These are phyloP conservation scores for Mucor plumbeus DNA, from an alignment of 371 early-diverging fungal species.

Conservation along the genomic window DNA sequence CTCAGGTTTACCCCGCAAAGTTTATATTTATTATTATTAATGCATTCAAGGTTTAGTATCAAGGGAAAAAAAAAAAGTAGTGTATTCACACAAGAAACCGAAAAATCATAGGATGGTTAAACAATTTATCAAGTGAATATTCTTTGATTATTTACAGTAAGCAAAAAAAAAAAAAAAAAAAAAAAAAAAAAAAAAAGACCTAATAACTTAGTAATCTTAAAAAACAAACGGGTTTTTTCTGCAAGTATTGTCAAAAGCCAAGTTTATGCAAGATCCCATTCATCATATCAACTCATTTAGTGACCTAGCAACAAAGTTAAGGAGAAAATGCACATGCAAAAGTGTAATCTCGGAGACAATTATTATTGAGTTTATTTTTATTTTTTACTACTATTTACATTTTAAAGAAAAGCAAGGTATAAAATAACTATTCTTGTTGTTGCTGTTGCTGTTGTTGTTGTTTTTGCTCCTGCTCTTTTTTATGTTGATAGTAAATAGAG, in stretches of 20 bases:
- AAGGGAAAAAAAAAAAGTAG: neutral
- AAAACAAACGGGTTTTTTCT: neutral
- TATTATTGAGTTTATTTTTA: neutral
- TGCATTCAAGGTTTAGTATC: neutral
- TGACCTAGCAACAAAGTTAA: neutral
- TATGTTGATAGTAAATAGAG: conserved; percentile 46
- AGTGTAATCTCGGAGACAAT: neutral
- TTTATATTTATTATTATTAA: conserved; percentile 7
- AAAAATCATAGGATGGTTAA: too few species aligned
- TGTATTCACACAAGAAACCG: neutral
- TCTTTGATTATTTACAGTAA: too few species aligned
- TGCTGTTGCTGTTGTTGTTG: conserved; percentile 6
- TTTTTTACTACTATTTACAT: neutral
- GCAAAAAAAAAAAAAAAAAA: too few species aligned
- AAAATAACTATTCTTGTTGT: neutral
- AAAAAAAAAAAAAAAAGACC: too few species aligned
- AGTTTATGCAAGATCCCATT: neutral
- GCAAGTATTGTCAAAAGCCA: neutral
- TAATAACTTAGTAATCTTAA: too few species aligned
- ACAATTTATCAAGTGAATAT: too few species aligned
- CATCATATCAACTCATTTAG: neutral
- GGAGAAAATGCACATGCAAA: neutral
- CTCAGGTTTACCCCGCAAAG: conserved; percentile 13
- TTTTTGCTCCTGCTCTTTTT: conserved; percentile 35
- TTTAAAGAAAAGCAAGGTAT: neutral